Base-by-base conservation (phyloP, 2,329 filamentous ascomycete genomes). In the Fusarium multiceps region DNA sequence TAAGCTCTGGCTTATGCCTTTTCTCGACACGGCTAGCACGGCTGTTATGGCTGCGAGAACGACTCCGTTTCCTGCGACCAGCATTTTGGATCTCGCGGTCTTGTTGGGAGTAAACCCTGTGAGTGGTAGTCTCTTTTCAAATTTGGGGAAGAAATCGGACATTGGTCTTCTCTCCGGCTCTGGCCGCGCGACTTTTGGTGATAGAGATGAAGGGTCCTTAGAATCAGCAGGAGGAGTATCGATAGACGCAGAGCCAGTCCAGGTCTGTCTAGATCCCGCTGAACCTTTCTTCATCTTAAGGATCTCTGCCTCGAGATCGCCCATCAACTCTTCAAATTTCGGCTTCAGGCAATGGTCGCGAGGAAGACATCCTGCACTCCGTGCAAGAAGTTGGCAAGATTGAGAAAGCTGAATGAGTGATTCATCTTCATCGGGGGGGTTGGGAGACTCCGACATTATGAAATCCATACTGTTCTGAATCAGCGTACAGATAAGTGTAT, bases 21-120 rank as follows among this genome's bases (percentile, higher is more conserved):
- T 37, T 37, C 0, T 37, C 34, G 18, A 37, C 4, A 37, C 18
- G 18, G 6, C 34, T 12, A n/a, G 18, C 0, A 37, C 1, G 34
- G 5, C 18, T 2, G 34, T 12, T 5, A n/a, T 1, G 18, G 3
- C 34, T 6, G 9, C 1, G 1, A 37, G 34, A 6, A 18, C 3
- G 9, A 37, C 5, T 37, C 34, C 1, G 6, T n/a, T n/a, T n/a
- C 34, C 34, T 12, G 18, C 34, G 1, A 37, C 34, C 34, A 11
- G 18, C 1, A 4, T 12, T 37, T 1, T 37, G 34, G 0, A 37
- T n/a, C 18, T 7, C 10, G 5, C 0, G 4, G 34, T 37, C 10
- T 11, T 37, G 0, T 37, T 37, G 5, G 34, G 34, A 0, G 34
- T 37, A 2, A 37, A 11, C 6, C 6, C 6, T n/a, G 10, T 6